Base-by-base conservation (phyloP, 768 basidiomycete genomes). In the Macrolepiota fuliginosa region DNA sequence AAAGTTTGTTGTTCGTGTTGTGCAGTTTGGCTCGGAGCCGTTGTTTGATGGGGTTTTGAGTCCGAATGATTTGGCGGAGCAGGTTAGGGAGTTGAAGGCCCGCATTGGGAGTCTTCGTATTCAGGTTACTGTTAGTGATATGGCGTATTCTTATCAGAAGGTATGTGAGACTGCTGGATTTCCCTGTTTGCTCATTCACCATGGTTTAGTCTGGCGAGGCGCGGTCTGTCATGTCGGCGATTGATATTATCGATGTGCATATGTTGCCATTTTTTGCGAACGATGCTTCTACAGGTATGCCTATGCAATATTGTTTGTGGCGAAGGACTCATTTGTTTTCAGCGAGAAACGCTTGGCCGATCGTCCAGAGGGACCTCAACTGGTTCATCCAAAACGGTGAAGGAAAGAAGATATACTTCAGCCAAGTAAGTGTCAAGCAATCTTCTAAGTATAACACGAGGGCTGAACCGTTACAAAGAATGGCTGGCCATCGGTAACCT, bases 21-120 rank as follows among this genome's bases (percentile, higher is more conserved):
- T 90, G 3, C 88, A 90, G 63, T 90, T 90, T 64, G 89, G 89
- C 35, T 87, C 87, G 0, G 89, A 90, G 66, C 88, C 88, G 1
- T 74, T 90, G 22, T 90, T 71, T 62, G 89, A 90, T 67, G 58
- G 71, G 40, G 89, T 81, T 35, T 73, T 90, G 49, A 67, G 76
- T 5, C 78, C 82, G n/a, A 25, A 67, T 5, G 71, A 76, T 32
- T 80, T 90, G 22, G 81, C 84, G 1, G 60, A 68, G 0, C 81
- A 89, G 68, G 83, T 90, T 24, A 70, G 61, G 12, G 68, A 70
- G 0, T 81, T 82, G 29, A 85, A 87, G 67, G 63, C 72, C 4
- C 81, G 77, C 46, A 70, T 90, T 53, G 75, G 80, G 15, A 73
- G 67, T 57, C 73, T 90, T 13, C 71, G 77, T n/a, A 87, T 90